phyloP scores from a whole-genome alignment of 257 asterid species.

The Echium plantagineum region DNA sequence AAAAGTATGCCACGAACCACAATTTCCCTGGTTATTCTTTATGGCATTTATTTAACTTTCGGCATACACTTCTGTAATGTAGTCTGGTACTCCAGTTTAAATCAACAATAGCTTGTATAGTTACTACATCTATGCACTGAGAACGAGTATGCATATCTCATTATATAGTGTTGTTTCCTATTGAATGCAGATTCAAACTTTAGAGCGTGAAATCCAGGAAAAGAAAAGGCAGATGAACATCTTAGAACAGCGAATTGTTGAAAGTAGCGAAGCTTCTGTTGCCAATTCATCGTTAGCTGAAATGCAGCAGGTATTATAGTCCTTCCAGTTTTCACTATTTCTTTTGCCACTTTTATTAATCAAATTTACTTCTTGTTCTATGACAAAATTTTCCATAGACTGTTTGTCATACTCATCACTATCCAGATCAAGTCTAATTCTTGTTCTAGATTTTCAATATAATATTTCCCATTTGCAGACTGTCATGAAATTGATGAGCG shows the following conservation, averaged over 20 bases:
- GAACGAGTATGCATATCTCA: no score
- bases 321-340: slow-evolving; percentile 7
- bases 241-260: slow-evolving; percentile 76
- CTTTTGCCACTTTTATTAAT: background rate
- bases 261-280: slow-evolving; percentile 75
- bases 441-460: background rate
- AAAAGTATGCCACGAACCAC: no score
- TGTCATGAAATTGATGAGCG: slow-evolving; percentile 60
- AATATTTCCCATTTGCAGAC: slow-evolving; percentile 36
- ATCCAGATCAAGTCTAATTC: background rate
- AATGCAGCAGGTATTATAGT: slow-evolving; percentile 76
- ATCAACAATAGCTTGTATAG: no score
- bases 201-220: slow-evolving; percentile 83
- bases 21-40: no score
- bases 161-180: background rate
- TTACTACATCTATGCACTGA: no score
- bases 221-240: slow-evolving; percentile 71
- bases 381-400: background rate
- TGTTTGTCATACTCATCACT: background rate
- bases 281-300: slow-evolving; percentile 72
- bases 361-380: background rate
- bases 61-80: no score
- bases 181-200: slow-evolving; percentile 49
- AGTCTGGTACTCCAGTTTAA: no score
- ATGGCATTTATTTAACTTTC: no score